phyloP scores from a whole-genome alignment of 352 stramenopile genomes.

The Phytophthora pini region DNA sequence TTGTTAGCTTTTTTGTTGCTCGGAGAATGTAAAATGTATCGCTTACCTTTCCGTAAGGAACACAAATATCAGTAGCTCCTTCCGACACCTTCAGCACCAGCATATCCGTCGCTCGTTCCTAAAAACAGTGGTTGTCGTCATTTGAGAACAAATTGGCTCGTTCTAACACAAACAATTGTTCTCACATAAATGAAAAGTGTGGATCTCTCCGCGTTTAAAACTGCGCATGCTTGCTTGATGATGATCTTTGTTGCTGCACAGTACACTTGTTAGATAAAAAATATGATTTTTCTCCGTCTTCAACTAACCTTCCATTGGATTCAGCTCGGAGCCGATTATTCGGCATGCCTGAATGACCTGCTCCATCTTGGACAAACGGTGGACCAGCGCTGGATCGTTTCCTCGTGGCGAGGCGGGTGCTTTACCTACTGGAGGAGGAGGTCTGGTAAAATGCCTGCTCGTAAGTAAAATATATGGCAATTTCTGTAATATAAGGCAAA shows the following conservation, averaged over 20 bases:
- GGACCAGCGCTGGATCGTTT: conserved; percentile 55
- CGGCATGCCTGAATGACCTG: conserved; percentile 83
- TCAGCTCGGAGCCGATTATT: conserved; percentile 80
- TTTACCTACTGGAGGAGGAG: conserved; percentile 3
- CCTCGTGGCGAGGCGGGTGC: conserved; percentile 8
- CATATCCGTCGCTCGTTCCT: conserved; percentile 80
- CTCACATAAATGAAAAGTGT: conserved; percentile 91
- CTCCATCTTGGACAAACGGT: conserved; percentile 71
- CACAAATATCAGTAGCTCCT: conserved; percentile 83
- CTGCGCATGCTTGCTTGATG: conserved; percentile 86
- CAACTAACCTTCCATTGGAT: conserved; percentile 70
- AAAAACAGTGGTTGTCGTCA: conserved; percentile 1
- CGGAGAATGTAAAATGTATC: background rate
- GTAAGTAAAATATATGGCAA: background rate
- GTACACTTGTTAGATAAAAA: no score
- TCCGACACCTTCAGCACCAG: conserved; percentile 90
- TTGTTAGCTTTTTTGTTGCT: background rate
- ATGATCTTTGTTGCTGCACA: conserved; percentile 78
- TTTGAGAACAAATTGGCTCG: background rate
- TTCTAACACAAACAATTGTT: background rate
- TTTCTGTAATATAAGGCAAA: background rate
- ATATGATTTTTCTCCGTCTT: no score
- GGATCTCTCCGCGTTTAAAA: conserved; percentile 90
- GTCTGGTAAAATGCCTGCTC: conserved; percentile 7
- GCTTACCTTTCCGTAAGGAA: conserved; percentile 79